Percentiles rank a stretch among this genome's conserved stretches.
phyloP scores from a whole-genome alignment of 1,139 yeast genomes.

The Fermentozyma sake region DNA sequence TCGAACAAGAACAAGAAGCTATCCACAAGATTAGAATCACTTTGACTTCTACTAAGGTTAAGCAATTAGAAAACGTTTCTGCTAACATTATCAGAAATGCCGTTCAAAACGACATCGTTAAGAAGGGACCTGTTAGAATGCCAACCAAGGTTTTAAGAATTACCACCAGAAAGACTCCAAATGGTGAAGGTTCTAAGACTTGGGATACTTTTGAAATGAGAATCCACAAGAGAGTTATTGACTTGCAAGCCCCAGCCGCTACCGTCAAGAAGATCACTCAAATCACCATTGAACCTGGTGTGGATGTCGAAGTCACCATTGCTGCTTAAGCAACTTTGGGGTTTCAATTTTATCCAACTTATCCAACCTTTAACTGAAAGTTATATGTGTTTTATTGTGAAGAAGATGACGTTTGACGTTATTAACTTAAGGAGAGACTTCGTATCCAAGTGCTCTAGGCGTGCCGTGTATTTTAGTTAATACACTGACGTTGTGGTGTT shows the following conservation, averaged over 20 bases:
- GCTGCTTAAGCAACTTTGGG: conserved; percentile 20
- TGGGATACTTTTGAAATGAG: conserved; percentile 99
- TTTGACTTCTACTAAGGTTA: conserved; percentile 97
- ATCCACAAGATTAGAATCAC: conserved; percentile 99
- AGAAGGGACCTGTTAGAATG: conserved; percentile 99
- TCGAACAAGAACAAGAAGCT: conserved; percentile 67
- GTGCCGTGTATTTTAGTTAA: conserved; percentile 47
- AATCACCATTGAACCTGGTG: conserved; percentile 67
- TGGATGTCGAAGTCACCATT: conserved; percentile 29
- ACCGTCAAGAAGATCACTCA: conserved; percentile 95
- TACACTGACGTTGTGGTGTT: conserved; percentile 59
- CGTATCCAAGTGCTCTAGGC: conserved; percentile 54
- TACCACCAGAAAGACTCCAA: conserved; percentile 99
- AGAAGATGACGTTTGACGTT: conserved; percentile 1
- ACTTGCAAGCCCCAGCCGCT: conserved; percentile 95
- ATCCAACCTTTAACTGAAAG: too few species aligned
- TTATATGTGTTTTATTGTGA: too few species aligned
- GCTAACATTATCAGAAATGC: conserved; percentile 89
- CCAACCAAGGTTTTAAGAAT: conserved; percentile 99
- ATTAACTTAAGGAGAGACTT: conserved; percentile 10
- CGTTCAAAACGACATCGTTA: conserved; percentile 71
- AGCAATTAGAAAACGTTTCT: conserved; percentile 92
- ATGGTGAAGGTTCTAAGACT: conserved; percentile 99
- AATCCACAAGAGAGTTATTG: conserved; percentile 99
- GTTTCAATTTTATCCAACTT: too few species aligned